These are phyloP conservation scores for Xylariaceae sp. DNA, from an alignment of 2,329 filamentous ascomycete genomes.

Conservation along the genomic window DNA sequence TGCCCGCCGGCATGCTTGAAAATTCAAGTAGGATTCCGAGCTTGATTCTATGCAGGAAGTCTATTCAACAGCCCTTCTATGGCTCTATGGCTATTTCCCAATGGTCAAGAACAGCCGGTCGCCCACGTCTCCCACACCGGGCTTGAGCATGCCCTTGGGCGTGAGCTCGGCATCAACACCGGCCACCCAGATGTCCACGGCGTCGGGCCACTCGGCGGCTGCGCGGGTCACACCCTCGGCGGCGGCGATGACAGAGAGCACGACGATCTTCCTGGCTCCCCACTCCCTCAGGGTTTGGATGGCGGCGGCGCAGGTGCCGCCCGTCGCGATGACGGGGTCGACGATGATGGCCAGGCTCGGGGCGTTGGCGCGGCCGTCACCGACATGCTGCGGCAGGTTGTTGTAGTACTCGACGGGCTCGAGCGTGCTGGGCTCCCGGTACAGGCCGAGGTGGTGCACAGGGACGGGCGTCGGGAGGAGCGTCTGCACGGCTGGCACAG, in stretches of 20 bases:
- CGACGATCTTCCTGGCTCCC: constrained; percentile 76
- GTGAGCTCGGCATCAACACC: constrained; percentile 70
- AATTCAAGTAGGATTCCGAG: too few species aligned
- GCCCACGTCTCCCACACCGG: constrained; percentile 83
- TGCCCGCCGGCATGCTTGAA: too few species aligned
- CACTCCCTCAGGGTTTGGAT: constrained; percentile 86
- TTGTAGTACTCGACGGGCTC: constrained; percentile 97
- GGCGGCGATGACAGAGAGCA: constrained; percentile 69
- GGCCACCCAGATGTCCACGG: constrained; percentile 73
- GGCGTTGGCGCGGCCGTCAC: constrained; percentile 15
- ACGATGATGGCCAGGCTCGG: constrained; percentile 69
- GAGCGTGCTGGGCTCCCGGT: constrained; percentile 80
- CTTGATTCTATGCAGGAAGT: background rate
- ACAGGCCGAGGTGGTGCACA: constrained; percentile 90
- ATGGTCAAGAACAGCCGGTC: constrained; percentile 84
- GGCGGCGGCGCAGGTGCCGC: constrained; percentile 80
- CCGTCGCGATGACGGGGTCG: constrained; percentile 90
- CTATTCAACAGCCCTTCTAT: too few species aligned
- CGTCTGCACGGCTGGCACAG: constrained; percentile 63
- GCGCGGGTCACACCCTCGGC: constrained; percentile 62
- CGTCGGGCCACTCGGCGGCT: constrained; percentile 70
- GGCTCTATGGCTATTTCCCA: constrained; percentile 56
- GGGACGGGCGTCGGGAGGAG: constrained; percentile 74
- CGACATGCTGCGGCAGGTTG: constrained; percentile 72
- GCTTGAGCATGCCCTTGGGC: constrained; percentile 79